phyloP scores from a whole-genome alignment of 495 filamentous ascomycete genomes.

The Xylaria intraflava region DNA sequence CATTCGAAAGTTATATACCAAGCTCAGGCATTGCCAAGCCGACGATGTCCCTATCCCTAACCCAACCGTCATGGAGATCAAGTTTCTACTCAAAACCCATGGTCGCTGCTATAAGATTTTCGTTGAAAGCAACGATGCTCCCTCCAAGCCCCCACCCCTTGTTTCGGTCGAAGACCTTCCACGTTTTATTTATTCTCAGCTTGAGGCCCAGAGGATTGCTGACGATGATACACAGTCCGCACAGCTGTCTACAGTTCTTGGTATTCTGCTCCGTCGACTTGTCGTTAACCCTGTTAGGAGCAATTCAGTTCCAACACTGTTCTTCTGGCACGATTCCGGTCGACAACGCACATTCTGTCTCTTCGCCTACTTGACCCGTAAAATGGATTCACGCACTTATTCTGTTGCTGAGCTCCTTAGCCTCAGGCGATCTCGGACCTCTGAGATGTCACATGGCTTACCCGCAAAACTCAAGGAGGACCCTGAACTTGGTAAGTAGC shows the following conservation, averaged over 20 bases:
- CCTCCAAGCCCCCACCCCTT: not conserved
- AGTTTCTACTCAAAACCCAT: constrained; percentile 11
- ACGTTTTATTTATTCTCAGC: constrained; percentile 30
- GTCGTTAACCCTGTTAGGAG: constrained; percentile 2
- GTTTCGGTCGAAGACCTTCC: not conserved
- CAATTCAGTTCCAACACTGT: constrained; percentile 21
- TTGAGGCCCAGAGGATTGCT: constrained; percentile 31
- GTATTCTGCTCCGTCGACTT: constrained; percentile 15
- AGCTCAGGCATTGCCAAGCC: constrained; percentile 9
- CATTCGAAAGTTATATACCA: constrained; percentile 1
- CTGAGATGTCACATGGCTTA: not conserved
- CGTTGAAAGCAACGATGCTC: not conserved
- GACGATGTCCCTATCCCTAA: constrained; percentile 4
- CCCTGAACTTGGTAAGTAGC: constrained; percentile 30
- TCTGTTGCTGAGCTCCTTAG: constrained; percentile 32
- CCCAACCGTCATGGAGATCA: constrained; percentile 2
- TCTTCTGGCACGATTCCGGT: constrained; percentile 21
- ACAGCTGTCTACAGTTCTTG: constrained; percentile 18
- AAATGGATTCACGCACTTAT: constrained; percentile 33
- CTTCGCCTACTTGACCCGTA: constrained; percentile 24
- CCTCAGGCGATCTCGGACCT: constrained; percentile 16
- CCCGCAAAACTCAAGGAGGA: constrained; percentile 20
- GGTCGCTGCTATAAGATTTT: constrained; percentile 4
- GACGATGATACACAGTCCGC: constrained; percentile 11
- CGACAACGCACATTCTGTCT: constrained; percentile 27